Base-by-base conservation (phyloP, 106 monocot species). In the Amphibolis antarctica region DNA sequence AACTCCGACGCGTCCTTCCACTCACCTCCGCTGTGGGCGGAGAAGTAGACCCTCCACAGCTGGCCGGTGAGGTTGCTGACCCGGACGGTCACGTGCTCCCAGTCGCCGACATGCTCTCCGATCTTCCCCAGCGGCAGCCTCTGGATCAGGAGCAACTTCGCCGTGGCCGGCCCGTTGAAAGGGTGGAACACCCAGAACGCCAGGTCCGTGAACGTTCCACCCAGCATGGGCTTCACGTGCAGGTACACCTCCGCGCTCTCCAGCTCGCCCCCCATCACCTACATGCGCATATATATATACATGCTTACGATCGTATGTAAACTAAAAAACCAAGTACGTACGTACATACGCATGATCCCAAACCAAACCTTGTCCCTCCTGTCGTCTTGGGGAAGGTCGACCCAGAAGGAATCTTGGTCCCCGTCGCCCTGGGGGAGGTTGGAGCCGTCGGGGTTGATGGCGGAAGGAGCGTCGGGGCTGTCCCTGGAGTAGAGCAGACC, bases 101-200 rank as follows among this genome's bases (percentile, higher is more conserved):
- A 93, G 63, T 93, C 93, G 1, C 88, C 88, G 1, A 85, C 82
- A 64, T 93, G 93, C 72, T 85, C 80, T 5, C 93, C 93, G 12
- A 88, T 85, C 56, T 44, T 74, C 5, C 88, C 85, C 2, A 93
- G 47, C 1, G 62, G 11, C 31, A 93, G 18, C 28, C 63, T 75
- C 12, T 73, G 19, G 29, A 59, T 12, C 46, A 77, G 26, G 24
- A 14, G 53, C 20, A 86, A 70, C 60, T 83, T 83, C 0, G 81
- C 88, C 68, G 53, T 82, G 5, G 75, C 85, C 0, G 75, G 70
- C 0, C 93, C 93, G 22, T 93, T 93, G 79, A 93, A 93, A 10
- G 93, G 89, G 74, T 75, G 89, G 69, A 88, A 93, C 24, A 93
- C 24, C 88, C 93, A 93, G 0, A 79, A 42, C 7, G 70, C 88